Conservation (phyloP, 1,284 basidiomycete genomes). For the Phellopilus nigrolimitatus region DNA sequence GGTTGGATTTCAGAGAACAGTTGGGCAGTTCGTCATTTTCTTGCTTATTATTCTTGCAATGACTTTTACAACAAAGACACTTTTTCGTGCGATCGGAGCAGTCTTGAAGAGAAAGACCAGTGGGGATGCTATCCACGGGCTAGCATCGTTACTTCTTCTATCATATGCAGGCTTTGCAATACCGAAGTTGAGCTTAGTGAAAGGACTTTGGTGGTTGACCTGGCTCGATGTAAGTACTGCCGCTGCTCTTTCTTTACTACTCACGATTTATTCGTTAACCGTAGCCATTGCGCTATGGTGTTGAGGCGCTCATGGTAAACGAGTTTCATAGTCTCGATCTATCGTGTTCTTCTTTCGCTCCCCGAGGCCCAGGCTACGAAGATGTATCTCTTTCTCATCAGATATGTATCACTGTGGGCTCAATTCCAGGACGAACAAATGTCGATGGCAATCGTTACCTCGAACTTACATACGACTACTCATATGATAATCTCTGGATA, state of each 20-base stretch:
- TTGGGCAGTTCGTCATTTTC: conserved; percentile 29
- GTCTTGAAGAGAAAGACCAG: conserved; percentile 47
- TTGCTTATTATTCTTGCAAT: conserved; percentile 26
- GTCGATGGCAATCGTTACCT: conserved; percentile 56
- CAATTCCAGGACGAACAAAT: conserved; percentile 39
- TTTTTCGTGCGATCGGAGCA: conserved; percentile 57
- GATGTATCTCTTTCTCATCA: conserved; percentile 47
- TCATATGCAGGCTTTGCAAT: conserved; percentile 48
- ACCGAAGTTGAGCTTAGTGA: conserved; percentile 54
- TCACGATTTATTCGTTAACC: neutral
- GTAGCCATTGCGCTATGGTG: conserved; percentile 46
- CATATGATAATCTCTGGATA: conserved; percentile 60
- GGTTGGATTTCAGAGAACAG: conserved; percentile 29
- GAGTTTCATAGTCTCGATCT: conserved; percentile 48
- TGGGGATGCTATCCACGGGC: conserved; percentile 57
- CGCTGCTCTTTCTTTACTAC: conserved; percentile 5
- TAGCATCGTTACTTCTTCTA: conserved; percentile 43
- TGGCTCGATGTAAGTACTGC: conserved; percentile 50
- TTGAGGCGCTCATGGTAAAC: conserved; percentile 50
- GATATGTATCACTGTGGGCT: conserved; percentile 57
- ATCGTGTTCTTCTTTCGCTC: conserved; percentile 38
- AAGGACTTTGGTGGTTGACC: conserved; percentile 59
- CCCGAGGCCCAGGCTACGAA: conserved; percentile 50
- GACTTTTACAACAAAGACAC: conserved; percentile 55
- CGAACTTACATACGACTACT: conserved; percentile 56